A percentile compares a stretch with the other conserved stretches of the same genome.
Conservation (phyloP, 352 stramenopile genomes). For the Globisporangium cederbergense region DNA sequence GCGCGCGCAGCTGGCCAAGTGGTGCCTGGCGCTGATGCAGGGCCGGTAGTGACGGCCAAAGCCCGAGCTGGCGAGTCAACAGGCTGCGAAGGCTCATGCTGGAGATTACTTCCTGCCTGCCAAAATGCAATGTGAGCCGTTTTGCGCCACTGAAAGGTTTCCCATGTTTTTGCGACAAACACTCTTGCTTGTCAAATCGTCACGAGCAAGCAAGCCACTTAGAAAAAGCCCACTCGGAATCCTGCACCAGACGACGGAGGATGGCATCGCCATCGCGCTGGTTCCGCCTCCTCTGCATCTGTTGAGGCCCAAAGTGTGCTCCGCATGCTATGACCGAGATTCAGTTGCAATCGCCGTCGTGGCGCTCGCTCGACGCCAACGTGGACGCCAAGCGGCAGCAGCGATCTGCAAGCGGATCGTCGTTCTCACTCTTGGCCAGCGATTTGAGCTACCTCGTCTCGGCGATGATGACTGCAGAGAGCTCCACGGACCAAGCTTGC, state of each 20-base stretch:
- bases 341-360: neutral
- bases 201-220: neutral
- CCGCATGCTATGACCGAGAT: neutral
- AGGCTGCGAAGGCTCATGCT: conserved; percentile 6
- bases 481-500: neutral
- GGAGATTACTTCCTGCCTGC: neutral
- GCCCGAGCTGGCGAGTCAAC: neutral
- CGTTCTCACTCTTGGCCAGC: conserved; percentile 7
- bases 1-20: neutral
- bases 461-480: neutral
- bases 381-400: neutral
- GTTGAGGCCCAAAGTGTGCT: no score
- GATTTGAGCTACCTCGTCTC: conserved; percentile 6
- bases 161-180: neutral
- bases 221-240: no score
- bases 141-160: conserved; percentile 5
- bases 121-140: neutral
- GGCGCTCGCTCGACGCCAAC: neutral
- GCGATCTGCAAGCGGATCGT: neutral
- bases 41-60: no score
- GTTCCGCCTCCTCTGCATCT: neutral
- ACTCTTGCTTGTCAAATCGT: neutral
- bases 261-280: neutral
- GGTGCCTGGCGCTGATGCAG: neutral
- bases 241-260: neutral